phyloP scores from a whole-genome alignment of 2,329 filamentous ascomycete genomes.

The Coniochaeta prunicola region DNA sequence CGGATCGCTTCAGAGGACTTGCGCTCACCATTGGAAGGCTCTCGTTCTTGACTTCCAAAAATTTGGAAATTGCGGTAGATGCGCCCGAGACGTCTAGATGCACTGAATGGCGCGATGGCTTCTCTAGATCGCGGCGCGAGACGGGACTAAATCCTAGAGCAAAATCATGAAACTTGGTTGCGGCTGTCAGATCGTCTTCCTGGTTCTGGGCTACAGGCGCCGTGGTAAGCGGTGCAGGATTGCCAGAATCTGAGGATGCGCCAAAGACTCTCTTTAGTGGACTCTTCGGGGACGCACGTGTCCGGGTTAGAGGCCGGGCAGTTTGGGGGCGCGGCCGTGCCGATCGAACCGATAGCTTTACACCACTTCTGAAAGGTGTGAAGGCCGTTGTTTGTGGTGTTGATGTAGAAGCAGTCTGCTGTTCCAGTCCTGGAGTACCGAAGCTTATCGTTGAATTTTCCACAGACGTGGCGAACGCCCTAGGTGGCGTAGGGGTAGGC shows the following conservation, averaged over 20 bases:
- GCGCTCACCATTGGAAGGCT: conserved; percentile 49
- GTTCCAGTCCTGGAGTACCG: conserved; percentile 15
- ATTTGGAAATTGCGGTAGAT: conserved; percentile 41
- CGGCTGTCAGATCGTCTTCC: conserved; percentile 26
- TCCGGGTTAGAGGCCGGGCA: conserved; percentile 48
- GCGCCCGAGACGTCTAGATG: conserved; percentile 50
- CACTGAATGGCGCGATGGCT: conserved; percentile 44
- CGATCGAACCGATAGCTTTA: conserved; percentile 59
- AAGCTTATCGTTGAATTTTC: background rate
- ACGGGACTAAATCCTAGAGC: conserved; percentile 29
- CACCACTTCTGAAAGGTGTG: conserved; percentile 58
- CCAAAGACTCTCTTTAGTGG: conserved; percentile 72
- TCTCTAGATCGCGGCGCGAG: conserved; percentile 38
- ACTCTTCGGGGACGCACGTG: conserved; percentile 69
- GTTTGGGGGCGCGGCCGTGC: conserved; percentile 52
- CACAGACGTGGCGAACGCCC: conserved; percentile 14
- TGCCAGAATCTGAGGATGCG: conserved; percentile 63
- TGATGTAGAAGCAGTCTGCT: conserved; percentile 18
- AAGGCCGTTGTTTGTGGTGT: conserved; percentile 43
- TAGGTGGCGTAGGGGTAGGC: conserved; percentile 22
- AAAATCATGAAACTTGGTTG: conserved; percentile 15
- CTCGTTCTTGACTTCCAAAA: conserved; percentile 37
- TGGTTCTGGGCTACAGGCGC: conserved; percentile 31
- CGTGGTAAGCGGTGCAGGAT: conserved; percentile 50
- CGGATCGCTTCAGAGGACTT: conserved; percentile 86